Evolutionary conservation across 345 rosid genomes (phyloP).

Genomic region (Citrus medica): DNA sequence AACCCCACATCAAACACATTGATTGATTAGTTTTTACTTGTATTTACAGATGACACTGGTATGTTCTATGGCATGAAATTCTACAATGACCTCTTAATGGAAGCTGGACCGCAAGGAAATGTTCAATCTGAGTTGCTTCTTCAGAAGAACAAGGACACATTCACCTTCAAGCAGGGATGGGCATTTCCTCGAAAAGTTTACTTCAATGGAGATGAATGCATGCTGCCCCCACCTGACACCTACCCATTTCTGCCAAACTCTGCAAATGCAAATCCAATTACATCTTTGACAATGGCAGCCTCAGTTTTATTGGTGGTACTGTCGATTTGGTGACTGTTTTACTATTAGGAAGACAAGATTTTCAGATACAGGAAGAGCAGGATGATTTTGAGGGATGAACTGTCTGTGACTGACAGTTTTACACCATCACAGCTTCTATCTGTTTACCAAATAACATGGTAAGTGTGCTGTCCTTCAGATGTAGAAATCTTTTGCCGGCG

Average conservation of each 20-base stretch:
- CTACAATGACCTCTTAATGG: conserved; percentile 53
- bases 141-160: conserved; percentile 44
- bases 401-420: conserved; percentile 3
- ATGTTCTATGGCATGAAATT: conserved; percentile 56
- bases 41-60: conserved; percentile 51
- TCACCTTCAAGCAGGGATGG: conserved; percentile 55
- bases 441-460: neutral
- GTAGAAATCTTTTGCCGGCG: neutral
- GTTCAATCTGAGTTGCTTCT: conserved; percentile 56
- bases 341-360: neutral
- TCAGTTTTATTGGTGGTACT: conserved; percentile 26
- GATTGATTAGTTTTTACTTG: conserved; percentile 4
- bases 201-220: conserved; percentile 61
- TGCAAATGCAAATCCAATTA: conserved; percentile 19
- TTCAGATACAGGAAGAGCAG: conserved; percentile 7
- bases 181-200: conserved; percentile 56
- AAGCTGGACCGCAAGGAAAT: conserved; percentile 56
- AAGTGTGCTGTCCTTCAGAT: neutral
- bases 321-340: conserved; percentile 12
- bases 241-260: conserved; percentile 45
- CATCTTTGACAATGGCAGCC: conserved; percentile 22
- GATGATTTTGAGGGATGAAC: conserved; percentile 14
- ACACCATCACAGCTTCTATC: conserved; percentile 10
- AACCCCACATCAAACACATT: neutral
- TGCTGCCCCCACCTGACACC: conserved; percentile 50